Percentiles rank a stretch among this genome's conserved stretches.
phyloP scores from a whole-genome alignment of 2,329 filamentous ascomycete genomes.

The Didymella exigua region DNA sequence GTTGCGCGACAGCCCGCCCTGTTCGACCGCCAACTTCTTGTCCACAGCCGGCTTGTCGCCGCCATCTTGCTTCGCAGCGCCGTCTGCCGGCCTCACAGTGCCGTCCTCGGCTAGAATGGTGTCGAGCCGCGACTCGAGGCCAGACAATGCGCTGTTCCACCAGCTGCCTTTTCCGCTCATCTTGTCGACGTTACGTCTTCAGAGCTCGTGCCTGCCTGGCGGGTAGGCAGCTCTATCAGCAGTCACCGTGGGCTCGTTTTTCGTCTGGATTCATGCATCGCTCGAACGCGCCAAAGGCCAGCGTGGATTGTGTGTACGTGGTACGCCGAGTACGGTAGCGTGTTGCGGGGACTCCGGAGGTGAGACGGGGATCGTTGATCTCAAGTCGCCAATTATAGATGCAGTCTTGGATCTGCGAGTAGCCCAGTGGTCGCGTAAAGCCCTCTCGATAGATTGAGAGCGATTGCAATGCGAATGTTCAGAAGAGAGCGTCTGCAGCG shows the following conservation, averaged over 20 bases:
- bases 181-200: background rate
- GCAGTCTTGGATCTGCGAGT: background rate
- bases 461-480: background rate
- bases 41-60: constrained; percentile 35
- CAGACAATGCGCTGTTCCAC: constrained; percentile 80
- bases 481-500: constrained; percentile 9
- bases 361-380: constrained; percentile 11
- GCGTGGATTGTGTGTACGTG: constrained; percentile 26
- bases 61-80: constrained; percentile 38
- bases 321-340: constrained; percentile 31
- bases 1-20: constrained; percentile 60
- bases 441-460: background rate
- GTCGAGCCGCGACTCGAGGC: constrained; percentile 91
- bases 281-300: constrained; percentile 38
- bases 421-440: background rate
- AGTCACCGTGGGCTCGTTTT: constrained; percentile 40
- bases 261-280: constrained; percentile 40
- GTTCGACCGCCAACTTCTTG: constrained; percentile 41
- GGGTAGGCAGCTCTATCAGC: constrained; percentile 20
- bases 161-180: constrained; percentile 43
- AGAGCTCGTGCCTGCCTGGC: background rate
- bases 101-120: constrained; percentile 85
- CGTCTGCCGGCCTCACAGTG: constrained; percentile 51
- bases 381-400: background rate
- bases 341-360: constrained; percentile 29